A percentile compares a stretch with the other conserved stretches of the same genome.
Conservation (phyloP, 768 basidiomycete species). For the Agaricus sinodeliciosus region DNA sequence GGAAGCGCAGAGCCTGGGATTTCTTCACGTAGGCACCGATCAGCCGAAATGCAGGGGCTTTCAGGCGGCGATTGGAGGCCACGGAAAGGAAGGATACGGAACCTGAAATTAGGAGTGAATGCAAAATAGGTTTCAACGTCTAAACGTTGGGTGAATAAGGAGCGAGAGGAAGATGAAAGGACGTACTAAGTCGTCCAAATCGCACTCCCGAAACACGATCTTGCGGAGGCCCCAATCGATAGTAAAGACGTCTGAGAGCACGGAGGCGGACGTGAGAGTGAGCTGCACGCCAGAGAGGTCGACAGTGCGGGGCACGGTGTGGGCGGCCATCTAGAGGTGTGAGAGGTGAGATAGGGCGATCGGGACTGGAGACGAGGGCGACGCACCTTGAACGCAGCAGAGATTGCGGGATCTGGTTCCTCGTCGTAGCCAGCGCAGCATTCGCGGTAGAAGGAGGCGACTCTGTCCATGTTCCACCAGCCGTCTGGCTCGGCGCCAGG, state of each 20-base stretch:
- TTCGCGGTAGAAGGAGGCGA: slow-evolving; percentile 83
- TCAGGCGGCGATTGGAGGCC: slow-evolving; percentile 80
- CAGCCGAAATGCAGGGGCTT: slow-evolving; percentile 67
- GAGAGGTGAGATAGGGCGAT: slow-evolving; percentile 3
- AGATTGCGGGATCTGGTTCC: slow-evolving; percentile 54
- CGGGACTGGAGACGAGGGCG: background rate
- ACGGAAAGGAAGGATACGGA: slow-evolving; percentile 79
- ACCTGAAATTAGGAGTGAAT: slow-evolving; percentile 80
- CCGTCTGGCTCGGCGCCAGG: slow-evolving; percentile 37
- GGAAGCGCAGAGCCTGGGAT: slow-evolving; percentile 75
- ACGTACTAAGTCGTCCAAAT: slow-evolving; percentile 76
- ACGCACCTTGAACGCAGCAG: slow-evolving; percentile 63
- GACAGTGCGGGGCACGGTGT: slow-evolving; percentile 57
- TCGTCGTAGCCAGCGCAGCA: slow-evolving; percentile 79
- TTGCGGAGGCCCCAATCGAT: slow-evolving; percentile 93
- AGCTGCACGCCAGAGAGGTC: slow-evolving; percentile 80
- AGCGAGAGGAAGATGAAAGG: background rate
- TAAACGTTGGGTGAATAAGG: slow-evolving; percentile 20
- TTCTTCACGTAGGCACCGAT: slow-evolving; percentile 76
- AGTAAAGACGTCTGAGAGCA: slow-evolving; percentile 85
- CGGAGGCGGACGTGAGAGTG: slow-evolving; percentile 59
- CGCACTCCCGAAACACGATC: slow-evolving; percentile 79
- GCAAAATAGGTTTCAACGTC: slow-evolving; percentile 85
- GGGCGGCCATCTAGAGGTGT: slow-evolving; percentile 40
- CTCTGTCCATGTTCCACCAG: slow-evolving; percentile 83